These are phyloP conservation scores for Salvia splendens DNA, from an alignment of 257 asterid species.

Conservation along the genomic window DNA sequence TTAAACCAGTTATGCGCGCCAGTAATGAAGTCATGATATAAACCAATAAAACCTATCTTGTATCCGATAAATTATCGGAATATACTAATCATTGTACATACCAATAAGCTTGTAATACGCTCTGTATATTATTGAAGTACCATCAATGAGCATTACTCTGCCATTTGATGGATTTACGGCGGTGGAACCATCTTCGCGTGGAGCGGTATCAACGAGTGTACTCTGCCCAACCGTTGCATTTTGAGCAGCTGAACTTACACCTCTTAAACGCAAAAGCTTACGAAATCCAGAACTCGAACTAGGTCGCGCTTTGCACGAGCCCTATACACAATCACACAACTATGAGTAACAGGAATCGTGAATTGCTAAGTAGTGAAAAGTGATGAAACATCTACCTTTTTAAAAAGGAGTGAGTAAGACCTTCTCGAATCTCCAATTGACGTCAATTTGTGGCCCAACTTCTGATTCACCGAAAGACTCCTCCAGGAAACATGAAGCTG, in stretches of 20 bases:
- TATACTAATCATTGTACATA: constrained; percentile 30
- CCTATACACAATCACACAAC: constrained; percentile 38
- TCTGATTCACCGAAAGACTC: constrained; percentile 33
- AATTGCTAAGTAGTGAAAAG: neutral
- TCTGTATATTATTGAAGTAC: constrained; percentile 83
- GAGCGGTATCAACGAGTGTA: constrained; percentile 38
- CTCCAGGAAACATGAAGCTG: constrained; percentile 47
- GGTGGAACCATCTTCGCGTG: constrained; percentile 37
- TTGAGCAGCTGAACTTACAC: constrained; percentile 39
- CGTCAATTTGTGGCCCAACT: constrained; percentile 26
- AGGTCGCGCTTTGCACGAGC: constrained; percentile 36
- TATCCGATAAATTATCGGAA: neutral
- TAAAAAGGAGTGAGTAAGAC: constrained; percentile 33
- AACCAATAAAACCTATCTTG: neutral
- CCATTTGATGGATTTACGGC: constrained; percentile 51
- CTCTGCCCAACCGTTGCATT: constrained; percentile 38
- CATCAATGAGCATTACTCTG: constrained; percentile 94
- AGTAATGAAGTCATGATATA: neutral
- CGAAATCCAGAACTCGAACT: constrained; percentile 37
- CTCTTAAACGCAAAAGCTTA: constrained; percentile 37
- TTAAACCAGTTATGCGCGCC: neutral
- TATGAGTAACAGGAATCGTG: neutral
- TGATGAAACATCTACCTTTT: constrained; percentile 41
- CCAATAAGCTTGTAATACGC: constrained; percentile 95
- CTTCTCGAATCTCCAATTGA: constrained; percentile 31